Conservation (phyloP, 805 yeast species). For the Zygosaccharomyces bailii region DNA sequence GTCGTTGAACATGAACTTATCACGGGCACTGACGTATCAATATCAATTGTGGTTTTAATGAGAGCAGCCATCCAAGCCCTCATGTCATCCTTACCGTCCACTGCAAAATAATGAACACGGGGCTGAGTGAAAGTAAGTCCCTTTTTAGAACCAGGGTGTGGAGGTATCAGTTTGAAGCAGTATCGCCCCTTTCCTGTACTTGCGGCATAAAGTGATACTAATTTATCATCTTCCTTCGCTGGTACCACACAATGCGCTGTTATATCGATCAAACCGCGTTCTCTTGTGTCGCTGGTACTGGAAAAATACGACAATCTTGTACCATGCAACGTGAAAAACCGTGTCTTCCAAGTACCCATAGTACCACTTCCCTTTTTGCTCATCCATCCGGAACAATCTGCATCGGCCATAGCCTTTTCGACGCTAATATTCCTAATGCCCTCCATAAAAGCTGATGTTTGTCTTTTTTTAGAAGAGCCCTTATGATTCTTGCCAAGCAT, state of each 20-base stretch:
- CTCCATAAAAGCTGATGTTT: conserved; percentile 79
- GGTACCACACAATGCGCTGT: conserved; percentile 92
- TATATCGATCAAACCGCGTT: conserved; percentile 90
- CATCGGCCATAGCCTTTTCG: conserved; percentile 68
- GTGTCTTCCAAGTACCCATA: conserved; percentile 86
- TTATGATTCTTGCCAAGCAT: conserved; percentile 54
- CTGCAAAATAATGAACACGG: conserved; percentile 93
- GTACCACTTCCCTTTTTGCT: conserved; percentile 82
- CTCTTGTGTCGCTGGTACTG: conserved; percentile 71
- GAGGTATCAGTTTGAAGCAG: conserved; percentile 91
- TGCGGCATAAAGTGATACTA: conserved; percentile 84
- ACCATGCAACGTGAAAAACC: conserved; percentile 83
- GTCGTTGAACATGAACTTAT: conserved; percentile 92
- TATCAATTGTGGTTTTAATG: conserved; percentile 92
- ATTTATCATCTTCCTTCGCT: conserved; percentile 76
- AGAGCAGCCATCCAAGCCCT: conserved; percentile 92
- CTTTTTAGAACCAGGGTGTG: conserved; percentile 94
- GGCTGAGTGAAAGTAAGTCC: conserved; percentile 97
- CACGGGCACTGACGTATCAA: conserved; percentile 89
- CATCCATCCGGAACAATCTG: conserved; percentile 93
- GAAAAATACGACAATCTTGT: conserved; percentile 88
- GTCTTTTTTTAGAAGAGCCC: conserved; percentile 47
- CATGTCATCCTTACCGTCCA: conserved; percentile 88
- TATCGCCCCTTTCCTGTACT: conserved; percentile 91
- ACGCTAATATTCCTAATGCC: conserved; percentile 79